Conservation (phyloP, 495 filamentous ascomycete species). For the Bathelium albidoporum region DNA sequence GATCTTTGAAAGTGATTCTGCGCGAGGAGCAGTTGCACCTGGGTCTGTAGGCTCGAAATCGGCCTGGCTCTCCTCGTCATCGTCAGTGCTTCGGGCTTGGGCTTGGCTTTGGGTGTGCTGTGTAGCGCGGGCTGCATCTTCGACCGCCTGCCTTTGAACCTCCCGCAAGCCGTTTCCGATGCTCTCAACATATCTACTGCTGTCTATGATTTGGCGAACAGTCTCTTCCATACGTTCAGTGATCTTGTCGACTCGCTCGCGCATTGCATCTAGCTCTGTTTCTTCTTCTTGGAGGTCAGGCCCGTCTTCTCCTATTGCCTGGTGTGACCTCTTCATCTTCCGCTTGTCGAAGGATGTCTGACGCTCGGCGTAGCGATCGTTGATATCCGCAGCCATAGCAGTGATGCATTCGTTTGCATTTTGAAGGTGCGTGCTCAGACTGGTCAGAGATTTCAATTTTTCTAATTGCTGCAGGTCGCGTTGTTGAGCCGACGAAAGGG, state of each 20-base stretch:
- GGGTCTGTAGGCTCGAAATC: constrained; percentile 23
- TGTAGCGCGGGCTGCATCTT: constrained; percentile 17
- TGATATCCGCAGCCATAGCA: constrained; percentile 21
- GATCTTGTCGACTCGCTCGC: constrained; percentile 26
- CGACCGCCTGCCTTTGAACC: constrained; percentile 9
- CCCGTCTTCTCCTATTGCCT: constrained; percentile 9
- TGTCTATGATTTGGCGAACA: constrained; percentile 31
- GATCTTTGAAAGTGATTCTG: constrained; percentile 15
- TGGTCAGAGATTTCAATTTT: constrained; percentile 8
- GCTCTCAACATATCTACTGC: constrained; percentile 15
- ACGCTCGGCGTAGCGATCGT: constrained; percentile 21
- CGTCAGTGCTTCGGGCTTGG: constrained; percentile 1
- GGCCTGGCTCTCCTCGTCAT: constrained; percentile 14
- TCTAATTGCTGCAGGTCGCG: constrained; percentile 13
- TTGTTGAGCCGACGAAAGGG: constrained; percentile 25
- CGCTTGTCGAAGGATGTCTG: constrained; percentile 7
- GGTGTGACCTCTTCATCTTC: constrained; percentile 12
- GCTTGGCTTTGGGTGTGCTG: constrained; percentile 14
- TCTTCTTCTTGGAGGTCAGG: constrained; percentile 13
- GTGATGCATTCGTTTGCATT: constrained; percentile 17
- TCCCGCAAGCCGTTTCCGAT: constrained; percentile 12
- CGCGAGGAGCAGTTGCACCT: constrained; percentile 8
- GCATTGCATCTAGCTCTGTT: constrained; percentile 16
- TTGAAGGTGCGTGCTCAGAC: constrained; percentile 19
- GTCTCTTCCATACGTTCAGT: constrained; percentile 29